Conservation (phyloP, 495 filamentous ascomycete species). For the Xylaria sp. region DNA sequence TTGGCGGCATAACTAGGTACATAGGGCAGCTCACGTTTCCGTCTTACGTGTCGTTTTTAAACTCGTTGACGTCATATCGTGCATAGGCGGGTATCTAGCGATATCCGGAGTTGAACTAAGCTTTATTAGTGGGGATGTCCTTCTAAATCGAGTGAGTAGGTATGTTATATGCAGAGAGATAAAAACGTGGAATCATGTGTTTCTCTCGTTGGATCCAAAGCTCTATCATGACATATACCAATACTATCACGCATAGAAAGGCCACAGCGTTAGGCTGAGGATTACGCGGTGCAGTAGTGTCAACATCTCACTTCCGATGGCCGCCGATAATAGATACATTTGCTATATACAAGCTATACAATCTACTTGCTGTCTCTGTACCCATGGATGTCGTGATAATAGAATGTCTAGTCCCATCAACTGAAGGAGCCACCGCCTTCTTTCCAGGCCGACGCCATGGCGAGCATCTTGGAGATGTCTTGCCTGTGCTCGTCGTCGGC, state of each 20-base stretch:
- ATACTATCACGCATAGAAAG: not conserved
- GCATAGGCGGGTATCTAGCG: not conserved
- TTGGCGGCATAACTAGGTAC: not conserved
- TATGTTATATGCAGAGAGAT: too few relatives aligned
- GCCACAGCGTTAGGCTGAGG: not conserved
- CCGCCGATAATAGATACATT: not conserved
- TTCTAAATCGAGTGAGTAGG: not conserved
- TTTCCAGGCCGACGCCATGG: conserved; percentile 91
- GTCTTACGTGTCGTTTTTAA: too few relatives aligned
- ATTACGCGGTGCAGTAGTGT: not conserved
- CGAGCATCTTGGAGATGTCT: conserved; percentile 81
- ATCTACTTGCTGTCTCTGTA: not conserved
- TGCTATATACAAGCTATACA: conserved; percentile 18
- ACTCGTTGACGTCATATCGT: not conserved
- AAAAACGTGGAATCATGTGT: not conserved
- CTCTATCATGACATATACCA: not conserved
- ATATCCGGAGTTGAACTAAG: conserved; percentile 8
- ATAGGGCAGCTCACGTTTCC: too few relatives aligned
- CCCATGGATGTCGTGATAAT: not conserved
- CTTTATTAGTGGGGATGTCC: not conserved
- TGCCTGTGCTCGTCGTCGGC: conserved; percentile 90
- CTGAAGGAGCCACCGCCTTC: conserved; percentile 53
- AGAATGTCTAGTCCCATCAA: conserved; percentile 17
- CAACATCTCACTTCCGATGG: not conserved
- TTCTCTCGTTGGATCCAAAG: not conserved